Evolutionary conservation across 225 moss, liverwort and hornwort species (phyloP).

Genomic region (Climacium dendroides): DNA sequence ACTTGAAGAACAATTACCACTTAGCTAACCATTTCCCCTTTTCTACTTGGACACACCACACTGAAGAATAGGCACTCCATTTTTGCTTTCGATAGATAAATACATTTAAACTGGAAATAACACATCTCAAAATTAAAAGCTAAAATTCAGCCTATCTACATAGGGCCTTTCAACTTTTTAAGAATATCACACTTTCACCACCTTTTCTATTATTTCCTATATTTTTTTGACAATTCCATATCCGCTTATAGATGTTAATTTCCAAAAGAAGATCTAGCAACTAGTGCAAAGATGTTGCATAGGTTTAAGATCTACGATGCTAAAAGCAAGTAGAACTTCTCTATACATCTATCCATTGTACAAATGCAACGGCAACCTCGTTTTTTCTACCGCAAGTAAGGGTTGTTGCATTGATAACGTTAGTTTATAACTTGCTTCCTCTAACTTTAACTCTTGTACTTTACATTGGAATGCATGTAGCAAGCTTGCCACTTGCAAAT

Average conservation of each 20-base stretch:
- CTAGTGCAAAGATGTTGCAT: not conserved
- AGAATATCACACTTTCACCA: not conserved
- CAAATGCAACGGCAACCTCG: not conserved
- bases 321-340: not conserved
- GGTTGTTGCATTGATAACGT: not conserved
- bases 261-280: not conserved
- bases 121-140: too few relatives aligned
- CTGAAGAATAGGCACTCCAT: too few relatives aligned
- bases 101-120: too few relatives aligned
- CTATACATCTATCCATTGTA: not conserved
- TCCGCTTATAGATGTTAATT: not conserved
- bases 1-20: too few relatives aligned
- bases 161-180: not conserved
- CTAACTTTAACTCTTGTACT: not conserved
- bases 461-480: not conserved
- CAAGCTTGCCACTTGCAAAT: not conserved
- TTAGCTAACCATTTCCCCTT: too few relatives aligned
- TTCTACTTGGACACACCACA: too few relatives aligned
- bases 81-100: too few relatives aligned
- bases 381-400: not conserved
- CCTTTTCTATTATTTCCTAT: not conserved
- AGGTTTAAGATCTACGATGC: not conserved
- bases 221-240: not conserved
- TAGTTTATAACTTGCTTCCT: not conserved
- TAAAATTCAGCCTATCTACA: too few relatives aligned